Conservation (phyloP, 192 early-diverging fungal genomes). For the Lobosporangium transversale region DNA sequence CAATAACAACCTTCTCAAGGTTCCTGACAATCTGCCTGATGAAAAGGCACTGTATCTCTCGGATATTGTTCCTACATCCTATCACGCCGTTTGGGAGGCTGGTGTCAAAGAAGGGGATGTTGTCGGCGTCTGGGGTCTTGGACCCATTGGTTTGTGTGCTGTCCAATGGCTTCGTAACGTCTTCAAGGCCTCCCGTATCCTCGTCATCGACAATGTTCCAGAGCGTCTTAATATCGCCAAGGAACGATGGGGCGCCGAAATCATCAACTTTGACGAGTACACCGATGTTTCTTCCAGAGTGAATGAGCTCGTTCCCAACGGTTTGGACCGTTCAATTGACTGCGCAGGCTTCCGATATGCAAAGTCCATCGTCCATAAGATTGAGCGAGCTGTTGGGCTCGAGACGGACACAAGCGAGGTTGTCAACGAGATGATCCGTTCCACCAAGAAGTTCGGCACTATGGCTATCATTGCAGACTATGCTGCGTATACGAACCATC, state of each 20-base stretch:
- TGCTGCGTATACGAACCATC: constrained; percentile 52
- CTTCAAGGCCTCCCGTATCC: constrained; percentile 54
- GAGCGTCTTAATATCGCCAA: constrained; percentile 43
- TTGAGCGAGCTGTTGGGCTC: constrained; percentile 52
- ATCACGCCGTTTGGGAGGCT: constrained; percentile 52
- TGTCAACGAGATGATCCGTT: constrained; percentile 55
- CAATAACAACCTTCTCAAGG: constrained; percentile 59
- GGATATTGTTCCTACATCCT: constrained; percentile 61
- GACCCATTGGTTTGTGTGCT: constrained; percentile 60
- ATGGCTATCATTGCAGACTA: constrained; percentile 65
- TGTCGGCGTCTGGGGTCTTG: constrained; percentile 66
- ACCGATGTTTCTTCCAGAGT: constrained; percentile 46
- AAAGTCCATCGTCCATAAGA: constrained; percentile 54
- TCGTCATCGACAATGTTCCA: constrained; percentile 56
- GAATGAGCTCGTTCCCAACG: constrained; percentile 45
- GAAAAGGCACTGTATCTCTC: constrained; percentile 62
- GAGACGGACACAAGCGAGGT: constrained; percentile 64
- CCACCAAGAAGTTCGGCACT: constrained; percentile 57
- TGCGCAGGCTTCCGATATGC: constrained; percentile 65
- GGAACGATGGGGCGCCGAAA: constrained; percentile 36
- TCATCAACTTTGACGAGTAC: constrained; percentile 42
- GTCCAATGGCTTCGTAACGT: constrained; percentile 39
- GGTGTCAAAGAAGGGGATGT: constrained; percentile 55
- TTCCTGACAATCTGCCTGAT: constrained; percentile 55
- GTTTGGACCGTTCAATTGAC: constrained; percentile 64